Conservation (phyloP, 2,329 filamentous ascomycete species). For the Fusarium camptoceras region DNA sequence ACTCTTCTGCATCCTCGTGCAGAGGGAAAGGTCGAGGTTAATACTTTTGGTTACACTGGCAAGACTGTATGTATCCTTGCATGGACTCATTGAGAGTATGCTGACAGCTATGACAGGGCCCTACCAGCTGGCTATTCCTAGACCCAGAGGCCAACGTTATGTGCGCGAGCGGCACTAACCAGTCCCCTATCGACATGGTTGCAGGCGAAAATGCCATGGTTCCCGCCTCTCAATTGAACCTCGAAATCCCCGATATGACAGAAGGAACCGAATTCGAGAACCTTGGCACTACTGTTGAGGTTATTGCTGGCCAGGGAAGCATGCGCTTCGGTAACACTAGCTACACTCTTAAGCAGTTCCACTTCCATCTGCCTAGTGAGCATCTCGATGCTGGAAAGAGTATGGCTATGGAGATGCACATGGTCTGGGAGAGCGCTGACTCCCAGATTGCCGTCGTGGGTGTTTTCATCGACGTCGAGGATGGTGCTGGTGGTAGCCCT, state of each 20-base stretch:
- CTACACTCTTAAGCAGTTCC: constrained; percentile 66
- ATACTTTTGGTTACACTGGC: constrained; percentile 51
- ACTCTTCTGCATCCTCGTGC: constrained; percentile 51
- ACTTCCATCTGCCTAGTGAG: constrained; percentile 71
- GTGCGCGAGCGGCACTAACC: constrained; percentile 61
- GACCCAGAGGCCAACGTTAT: constrained; percentile 54
- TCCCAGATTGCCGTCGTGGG: constrained; percentile 48
- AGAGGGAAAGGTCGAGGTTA: constrained; percentile 48
- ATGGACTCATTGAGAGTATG: background rate
- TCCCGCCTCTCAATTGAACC: constrained; percentile 48
- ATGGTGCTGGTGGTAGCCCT: constrained; percentile 10
- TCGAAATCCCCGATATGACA: constrained; percentile 52
- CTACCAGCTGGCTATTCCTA: constrained; percentile 64
- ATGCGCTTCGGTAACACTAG: constrained; percentile 55
- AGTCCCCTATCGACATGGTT: constrained; percentile 68
- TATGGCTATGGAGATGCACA: constrained; percentile 49
- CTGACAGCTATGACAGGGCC: constrained; percentile 50
- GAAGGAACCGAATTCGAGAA: constrained; percentile 61
- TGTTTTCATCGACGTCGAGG: constrained; percentile 44
- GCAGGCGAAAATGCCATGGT: constrained; percentile 43
- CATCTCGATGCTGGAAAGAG: constrained; percentile 60
- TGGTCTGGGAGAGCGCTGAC: constrained; percentile 46
- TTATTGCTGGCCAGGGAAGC: constrained; percentile 54
- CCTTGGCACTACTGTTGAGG: constrained; percentile 64
- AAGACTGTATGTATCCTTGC: background rate